These are phyloP conservation scores for Solanum etuberosum DNA, from an alignment of 257 asterid species.

Conservation along the genomic window DNA sequence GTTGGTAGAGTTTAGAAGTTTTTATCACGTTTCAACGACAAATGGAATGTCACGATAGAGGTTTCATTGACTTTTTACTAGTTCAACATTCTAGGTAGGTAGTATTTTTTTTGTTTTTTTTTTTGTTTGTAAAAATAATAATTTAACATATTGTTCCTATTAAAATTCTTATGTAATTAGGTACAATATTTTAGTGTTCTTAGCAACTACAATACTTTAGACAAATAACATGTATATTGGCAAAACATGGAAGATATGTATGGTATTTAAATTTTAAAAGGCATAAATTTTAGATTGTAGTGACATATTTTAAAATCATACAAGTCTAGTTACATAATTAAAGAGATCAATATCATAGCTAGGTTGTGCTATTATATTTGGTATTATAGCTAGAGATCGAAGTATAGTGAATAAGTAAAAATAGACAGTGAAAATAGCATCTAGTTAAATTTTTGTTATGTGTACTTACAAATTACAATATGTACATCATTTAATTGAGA, in stretches of 20 bases:
- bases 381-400: not conserved
- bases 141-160: not conserved
- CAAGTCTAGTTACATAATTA: not conserved
- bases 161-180: not conserved
- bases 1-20: not conserved
- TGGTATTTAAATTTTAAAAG: too few relatives aligned
- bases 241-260: not conserved
- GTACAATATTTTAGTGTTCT: not conserved
- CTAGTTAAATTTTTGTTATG: too few relatives aligned
- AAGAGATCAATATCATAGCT: not conserved
- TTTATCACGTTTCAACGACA: not conserved
- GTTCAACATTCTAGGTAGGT: not conserved
- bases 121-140: not conserved
- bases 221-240: not conserved
- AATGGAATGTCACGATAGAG: not conserved
- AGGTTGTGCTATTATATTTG: too few relatives aligned
- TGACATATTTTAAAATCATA: too few relatives aligned
- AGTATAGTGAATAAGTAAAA: not conserved
- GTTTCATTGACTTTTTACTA: not conserved
- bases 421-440: rapidly evolving
- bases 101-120: too few relatives aligned
- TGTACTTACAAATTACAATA: not conserved
- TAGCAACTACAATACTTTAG: not conserved
- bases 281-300: too few relatives aligned
- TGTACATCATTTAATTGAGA: not conserved